phyloP scores from a whole-genome alignment of 768 basidiomycete genomes.

The Porphyrellus cyaneotinctus region DNA sequence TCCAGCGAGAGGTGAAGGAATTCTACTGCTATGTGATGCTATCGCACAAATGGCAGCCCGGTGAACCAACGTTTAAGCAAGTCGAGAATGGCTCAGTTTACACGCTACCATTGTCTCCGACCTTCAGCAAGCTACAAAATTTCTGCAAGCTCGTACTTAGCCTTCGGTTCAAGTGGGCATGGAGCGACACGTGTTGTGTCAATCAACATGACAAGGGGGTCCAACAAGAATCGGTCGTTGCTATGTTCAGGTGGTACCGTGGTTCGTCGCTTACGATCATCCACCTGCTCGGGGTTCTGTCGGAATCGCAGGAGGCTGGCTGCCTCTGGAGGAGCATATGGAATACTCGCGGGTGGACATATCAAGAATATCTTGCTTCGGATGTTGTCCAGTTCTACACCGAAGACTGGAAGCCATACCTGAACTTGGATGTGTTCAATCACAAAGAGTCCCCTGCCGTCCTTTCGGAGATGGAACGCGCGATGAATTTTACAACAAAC shows the following conservation, averaged over 20 bases:
- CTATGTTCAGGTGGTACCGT: neutral
- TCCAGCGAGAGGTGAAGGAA: neutral
- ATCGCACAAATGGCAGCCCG: neutral
- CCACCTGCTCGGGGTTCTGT: neutral
- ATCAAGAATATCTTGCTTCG: neutral
- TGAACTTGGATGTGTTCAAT: neutral
- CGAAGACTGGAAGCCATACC: neutral
- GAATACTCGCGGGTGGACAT: neutral
- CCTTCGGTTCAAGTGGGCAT: neutral
- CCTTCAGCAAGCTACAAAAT: neutral
- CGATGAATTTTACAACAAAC: neutral
- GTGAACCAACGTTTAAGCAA: neutral
- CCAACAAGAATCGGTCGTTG: neutral
- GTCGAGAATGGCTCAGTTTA: neutral
- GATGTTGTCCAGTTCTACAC: neutral
- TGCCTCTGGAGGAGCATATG: neutral
- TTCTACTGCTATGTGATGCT: neutral
- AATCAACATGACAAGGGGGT: neutral
- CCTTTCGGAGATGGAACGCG: neutral
- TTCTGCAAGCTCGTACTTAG: neutral
- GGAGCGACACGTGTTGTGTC: neutral
- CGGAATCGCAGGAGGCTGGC: neutral
- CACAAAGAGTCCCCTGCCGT: neutral
- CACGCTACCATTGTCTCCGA: neutral
- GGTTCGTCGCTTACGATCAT: neutral